Evolutionary conservation across 805 yeast species (phyloP).

Genomic region (Ogataea angusta): DNA sequence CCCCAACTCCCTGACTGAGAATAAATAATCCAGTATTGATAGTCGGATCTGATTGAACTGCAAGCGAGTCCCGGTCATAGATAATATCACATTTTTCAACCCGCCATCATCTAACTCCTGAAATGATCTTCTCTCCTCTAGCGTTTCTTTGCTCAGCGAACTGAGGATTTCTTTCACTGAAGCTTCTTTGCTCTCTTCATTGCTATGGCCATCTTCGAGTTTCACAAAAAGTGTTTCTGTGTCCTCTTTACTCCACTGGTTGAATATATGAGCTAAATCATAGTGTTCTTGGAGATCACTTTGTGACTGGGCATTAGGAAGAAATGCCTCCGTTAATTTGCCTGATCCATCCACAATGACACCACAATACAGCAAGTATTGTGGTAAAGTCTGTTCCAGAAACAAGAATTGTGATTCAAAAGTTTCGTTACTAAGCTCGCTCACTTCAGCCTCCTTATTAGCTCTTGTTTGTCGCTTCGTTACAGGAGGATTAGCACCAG

Average conservation of each 20-base stretch:
- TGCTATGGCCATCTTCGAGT: conserved; percentile 14
- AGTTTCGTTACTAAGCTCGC: conserved; percentile 12
- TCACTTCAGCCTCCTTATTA: conserved; percentile 16
- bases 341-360: conserved; percentile 33
- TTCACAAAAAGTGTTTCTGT: conserved; percentile 25
- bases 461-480: conserved; percentile 21
- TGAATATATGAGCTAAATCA: conserved; percentile 12
- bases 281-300: background rate
- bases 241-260: conserved; percentile 21
- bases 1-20: conserved; percentile 15
- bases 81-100: conserved; percentile 16
- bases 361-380: conserved; percentile 27
- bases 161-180: conserved; percentile 33
- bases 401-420: conserved; percentile 18
- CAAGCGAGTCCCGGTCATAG: conserved; percentile 15
- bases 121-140: conserved; percentile 14
- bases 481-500: conserved; percentile 6
- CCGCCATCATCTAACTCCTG: conserved; percentile 20
- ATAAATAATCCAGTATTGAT: conserved; percentile 24
- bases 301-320: background rate
- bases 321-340: conserved; percentile 3
- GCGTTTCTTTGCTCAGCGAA: conserved; percentile 16
- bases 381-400: conserved; percentile 18
- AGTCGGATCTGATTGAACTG: conserved; percentile 32
- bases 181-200: conserved; percentile 15